phyloP scores from a whole-genome alignment of 78 protist species.

The Creolimax fragrantissima region DNA sequence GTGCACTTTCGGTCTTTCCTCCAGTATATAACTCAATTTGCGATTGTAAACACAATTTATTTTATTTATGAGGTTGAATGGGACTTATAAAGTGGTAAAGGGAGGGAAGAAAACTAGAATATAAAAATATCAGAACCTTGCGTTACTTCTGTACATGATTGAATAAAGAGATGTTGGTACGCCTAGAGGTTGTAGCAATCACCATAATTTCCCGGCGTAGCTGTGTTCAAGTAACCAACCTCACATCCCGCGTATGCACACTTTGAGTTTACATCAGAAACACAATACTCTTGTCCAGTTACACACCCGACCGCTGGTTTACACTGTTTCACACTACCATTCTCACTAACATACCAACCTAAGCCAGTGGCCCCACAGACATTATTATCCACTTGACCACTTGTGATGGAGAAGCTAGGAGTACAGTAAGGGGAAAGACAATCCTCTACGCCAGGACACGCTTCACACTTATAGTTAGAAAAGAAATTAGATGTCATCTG shows the following conservation, averaged over 20 bases:
- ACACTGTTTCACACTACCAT: background rate
- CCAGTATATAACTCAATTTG: too few relatives aligned
- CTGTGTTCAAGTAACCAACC: background rate
- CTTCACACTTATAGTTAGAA: background rate
- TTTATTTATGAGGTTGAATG: too few relatives aligned
- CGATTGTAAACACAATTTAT: too few relatives aligned
- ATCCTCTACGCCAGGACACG: background rate
- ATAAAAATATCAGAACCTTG: too few relatives aligned
- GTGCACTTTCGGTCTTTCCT: too few relatives aligned
- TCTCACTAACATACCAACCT: background rate
- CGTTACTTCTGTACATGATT: too few relatives aligned
- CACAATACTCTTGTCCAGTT: background rate
- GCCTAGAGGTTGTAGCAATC: too few relatives aligned
- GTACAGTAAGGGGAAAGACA: background rate
- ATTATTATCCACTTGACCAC: background rate
- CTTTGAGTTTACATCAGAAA: background rate
- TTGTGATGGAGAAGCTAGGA: background rate
- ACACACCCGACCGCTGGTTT: background rate
- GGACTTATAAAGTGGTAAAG: too few relatives aligned
- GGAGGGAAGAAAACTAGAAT: too few relatives aligned
- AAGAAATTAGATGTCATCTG: background rate
- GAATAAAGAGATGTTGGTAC: too few relatives aligned
- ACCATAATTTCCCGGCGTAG: too few relatives aligned
- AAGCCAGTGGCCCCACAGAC: too few relatives aligned
- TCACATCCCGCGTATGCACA: background rate